Conservation (phyloP, 768 basidiomycete genomes). For the Hericium coralloides region DNA sequence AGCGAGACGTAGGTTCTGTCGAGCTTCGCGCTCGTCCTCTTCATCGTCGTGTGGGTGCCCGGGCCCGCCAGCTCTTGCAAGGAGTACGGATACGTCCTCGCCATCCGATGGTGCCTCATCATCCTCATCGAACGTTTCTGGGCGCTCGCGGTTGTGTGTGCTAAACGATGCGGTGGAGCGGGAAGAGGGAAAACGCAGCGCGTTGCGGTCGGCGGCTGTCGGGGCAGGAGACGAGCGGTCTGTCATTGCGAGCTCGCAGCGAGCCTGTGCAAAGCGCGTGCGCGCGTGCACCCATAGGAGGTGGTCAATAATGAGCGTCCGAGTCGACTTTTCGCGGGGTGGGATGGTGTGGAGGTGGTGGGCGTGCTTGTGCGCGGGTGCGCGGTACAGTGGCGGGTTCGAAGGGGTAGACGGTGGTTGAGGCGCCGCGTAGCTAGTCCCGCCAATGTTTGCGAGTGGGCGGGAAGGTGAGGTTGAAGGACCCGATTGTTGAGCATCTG, state of each 20-base stretch:
- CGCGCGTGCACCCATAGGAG: slow-evolving; percentile 79
- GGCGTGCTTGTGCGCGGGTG: slow-evolving; percentile 81
- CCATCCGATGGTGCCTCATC: slow-evolving; percentile 59
- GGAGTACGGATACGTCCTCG: slow-evolving; percentile 36
- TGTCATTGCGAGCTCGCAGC: slow-evolving; percentile 81
- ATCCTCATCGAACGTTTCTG: slow-evolving; percentile 72
- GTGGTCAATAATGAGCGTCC: slow-evolving; percentile 82
- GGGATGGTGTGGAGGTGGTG: slow-evolving; percentile 84
- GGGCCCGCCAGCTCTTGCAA: slow-evolving; percentile 43
- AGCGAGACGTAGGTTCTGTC: slow-evolving; percentile 57
- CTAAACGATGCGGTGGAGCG: too few relatives aligned
- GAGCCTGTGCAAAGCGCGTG: slow-evolving; percentile 75
- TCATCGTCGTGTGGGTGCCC: slow-evolving; percentile 42
- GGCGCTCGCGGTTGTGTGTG: slow-evolving; percentile 36
- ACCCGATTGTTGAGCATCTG: background rate
- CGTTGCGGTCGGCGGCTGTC: slow-evolving; percentile 46
- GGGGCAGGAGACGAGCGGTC: slow-evolving; percentile 63
- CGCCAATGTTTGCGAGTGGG: too few relatives aligned
- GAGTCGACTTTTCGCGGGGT: slow-evolving; percentile 80
- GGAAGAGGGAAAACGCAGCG: slow-evolving; percentile 15
- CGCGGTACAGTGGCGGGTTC: slow-evolving; percentile 32
- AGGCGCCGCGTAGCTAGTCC: too few relatives aligned
- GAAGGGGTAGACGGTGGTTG: too few relatives aligned
- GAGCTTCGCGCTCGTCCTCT: slow-evolving; percentile 46
- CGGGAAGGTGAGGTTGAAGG: too few relatives aligned